Evolutionary conservation across 1,284 basidiomycete genomes (phyloP), one percentile per base, ranked within the genome.

Genomic region (Ustilago cynodontis): DNA sequence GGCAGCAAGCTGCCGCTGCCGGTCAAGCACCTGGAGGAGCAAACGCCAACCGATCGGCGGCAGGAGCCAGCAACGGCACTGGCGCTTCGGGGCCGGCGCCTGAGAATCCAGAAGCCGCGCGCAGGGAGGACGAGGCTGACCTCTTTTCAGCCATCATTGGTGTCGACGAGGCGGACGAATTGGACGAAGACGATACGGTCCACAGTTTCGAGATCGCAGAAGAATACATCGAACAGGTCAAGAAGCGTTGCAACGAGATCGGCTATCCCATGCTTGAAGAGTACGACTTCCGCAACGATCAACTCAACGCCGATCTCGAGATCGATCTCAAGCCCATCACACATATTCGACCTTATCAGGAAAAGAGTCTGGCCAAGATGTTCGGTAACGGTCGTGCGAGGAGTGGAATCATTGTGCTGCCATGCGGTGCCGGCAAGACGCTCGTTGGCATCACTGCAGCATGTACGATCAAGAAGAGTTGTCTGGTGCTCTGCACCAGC

Each of bases 381-480:
- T 86, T 86, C 35, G 83, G 84, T 43, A 86, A 86, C 39, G 84
- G 84, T 29, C 81, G 84, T 51, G 84, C 84, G 10, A 64, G 84
- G 11, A 98, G 95, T 54, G 97, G 97, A 3, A 99, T 99, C 81
- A 99, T 99, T 75, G 97, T 99, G 4, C 88, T 99, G 33, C 97
- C 97, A 43, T 99, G 97, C 85, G 97, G 97, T 70, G 97, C 97
- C 33, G 97, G 97, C 53, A 99, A 99, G 88, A 99, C 97, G 11
- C 90, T 99, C 4, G 97, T 99, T 7, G 97, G 97, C 18, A 98
- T 99, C 83, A 99, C 97, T 0, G 97, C 97, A 3, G 97, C 97
- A 13, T 98, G 95, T 84, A 99, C 97, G 20, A 97, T 99, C 88
- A 98, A 98, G 88, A 99, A 99, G 88, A 97, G 94, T 33, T 96